Percentiles rank a stretch among this genome's conserved stretches.
phyloP scores from a whole-genome alignment of 2,329 filamentous ascomycete species.

The Scedosporium aurantiacum region DNA sequence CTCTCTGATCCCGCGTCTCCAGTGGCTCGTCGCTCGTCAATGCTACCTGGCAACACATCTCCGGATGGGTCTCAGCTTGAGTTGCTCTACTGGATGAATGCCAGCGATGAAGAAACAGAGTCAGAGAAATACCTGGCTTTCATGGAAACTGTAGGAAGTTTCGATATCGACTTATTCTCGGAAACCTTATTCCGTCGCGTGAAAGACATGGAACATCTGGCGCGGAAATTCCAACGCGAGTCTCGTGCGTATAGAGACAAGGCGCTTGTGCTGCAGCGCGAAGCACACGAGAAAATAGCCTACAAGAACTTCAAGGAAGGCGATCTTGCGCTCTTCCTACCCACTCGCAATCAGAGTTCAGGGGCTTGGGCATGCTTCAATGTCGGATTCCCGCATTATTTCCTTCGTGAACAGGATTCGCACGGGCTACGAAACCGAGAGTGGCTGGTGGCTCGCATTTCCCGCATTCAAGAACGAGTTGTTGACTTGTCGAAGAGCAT shows the following conservation, averaged over 20 bases:
- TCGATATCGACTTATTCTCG: slow-evolving; percentile 74
- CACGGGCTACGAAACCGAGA: slow-evolving; percentile 78
- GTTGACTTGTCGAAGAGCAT: slow-evolving; percentile 82
- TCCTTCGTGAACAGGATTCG: slow-evolving; percentile 81
- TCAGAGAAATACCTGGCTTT: slow-evolving; percentile 64
- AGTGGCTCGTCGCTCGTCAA: slow-evolving; percentile 43
- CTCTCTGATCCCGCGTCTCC: slow-evolving; percentile 40
- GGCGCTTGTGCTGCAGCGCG: slow-evolving; percentile 66
- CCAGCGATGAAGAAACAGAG: slow-evolving; percentile 48
- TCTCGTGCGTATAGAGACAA: slow-evolving; percentile 79
- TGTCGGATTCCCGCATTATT: slow-evolving; percentile 92
- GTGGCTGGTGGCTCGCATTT: slow-evolving; percentile 93
- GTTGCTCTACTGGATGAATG: slow-evolving; percentile 73
- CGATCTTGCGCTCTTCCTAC: slow-evolving; percentile 85
- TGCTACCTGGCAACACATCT: slow-evolving; percentile 40
- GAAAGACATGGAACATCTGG: slow-evolving; percentile 86
- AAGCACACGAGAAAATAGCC: slow-evolving; percentile 91
- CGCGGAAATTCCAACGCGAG: slow-evolving; percentile 87
- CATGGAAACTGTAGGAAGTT: slow-evolving; percentile 59
- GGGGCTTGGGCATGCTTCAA: slow-evolving; percentile 98
- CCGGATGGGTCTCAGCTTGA: slow-evolving; percentile 57
- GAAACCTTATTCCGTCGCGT: slow-evolving; percentile 81
- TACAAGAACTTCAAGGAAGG: slow-evolving; percentile 95
- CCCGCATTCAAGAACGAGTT: slow-evolving; percentile 80
- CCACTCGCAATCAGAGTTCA: slow-evolving; percentile 86